Base-by-base conservation (phyloP, 2,329 filamentous ascomycete species). In the Fusarium foetens region DNA sequence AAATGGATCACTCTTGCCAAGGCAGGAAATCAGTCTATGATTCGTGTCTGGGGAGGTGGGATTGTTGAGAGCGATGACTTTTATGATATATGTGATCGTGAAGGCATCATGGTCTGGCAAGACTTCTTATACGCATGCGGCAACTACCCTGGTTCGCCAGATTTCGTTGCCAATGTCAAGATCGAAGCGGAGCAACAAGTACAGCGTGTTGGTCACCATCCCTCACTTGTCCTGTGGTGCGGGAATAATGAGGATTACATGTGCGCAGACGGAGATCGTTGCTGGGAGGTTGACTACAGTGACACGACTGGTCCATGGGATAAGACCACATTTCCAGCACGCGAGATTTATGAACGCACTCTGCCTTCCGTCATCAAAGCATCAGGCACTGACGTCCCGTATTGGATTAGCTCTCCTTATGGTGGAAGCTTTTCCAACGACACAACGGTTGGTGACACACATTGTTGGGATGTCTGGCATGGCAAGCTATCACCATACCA, bases 401-500 rank as follows among this genome's bases (percentile, higher is more conserved):
- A 66, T 4, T 66, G 62, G 64, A 66, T 48, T 0, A 66, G 64
- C 3, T 66, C 62, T 0, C 64, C 64, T 0, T 66, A 66, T 6
- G 64, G 64, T 0, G 64, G 62, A 8, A 27, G n/a, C 5, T 39
- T 38, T 5, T 52, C 63, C 8, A 66, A 66, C 2, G 62, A 66
- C 10, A 27, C 38, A 0, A 66, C 35, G 0, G 53, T 66, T 0
- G 62, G 64, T 0, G 62, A 66, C 3, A 66, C 64, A 2, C 62
- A 66, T 8, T 66, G 53, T 0, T 66, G 62, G 64, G 64, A 66
- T 23, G 51, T 66, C 1, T 66, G 62, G 64, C 62, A 66, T 6
- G 62, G 64, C 0, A 42, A 61, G 1, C 5, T 66, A 3, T 66
- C 62, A 1, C 64, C 62, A 0, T 66, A 66, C 2, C 62, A 66